Conservation (phyloP, 1,284 basidiomycete species). For the Microstroma glucosiphilum region DNA sequence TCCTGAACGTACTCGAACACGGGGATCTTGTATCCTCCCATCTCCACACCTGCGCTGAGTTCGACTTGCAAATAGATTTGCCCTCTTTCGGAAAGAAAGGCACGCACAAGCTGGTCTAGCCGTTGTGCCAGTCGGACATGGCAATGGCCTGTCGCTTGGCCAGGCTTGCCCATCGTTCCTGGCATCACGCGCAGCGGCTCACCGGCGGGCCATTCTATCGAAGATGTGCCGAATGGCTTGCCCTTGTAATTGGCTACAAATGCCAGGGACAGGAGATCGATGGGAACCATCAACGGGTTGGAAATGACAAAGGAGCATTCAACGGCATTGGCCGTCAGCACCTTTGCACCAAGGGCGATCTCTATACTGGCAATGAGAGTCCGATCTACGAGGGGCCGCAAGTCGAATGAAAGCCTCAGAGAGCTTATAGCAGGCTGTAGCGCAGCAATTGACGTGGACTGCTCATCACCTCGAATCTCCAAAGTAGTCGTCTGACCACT, state of each 20-base stretch:
- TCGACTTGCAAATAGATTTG: slow-evolving; percentile 34
- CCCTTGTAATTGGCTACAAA: slow-evolving; percentile 33
- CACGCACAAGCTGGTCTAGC: slow-evolving; percentile 30
- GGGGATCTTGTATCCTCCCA: slow-evolving; percentile 33
- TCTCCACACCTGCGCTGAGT: slow-evolving; percentile 26
- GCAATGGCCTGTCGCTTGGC: slow-evolving; percentile 19
- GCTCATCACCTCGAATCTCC: slow-evolving; percentile 33
- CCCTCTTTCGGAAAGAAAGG: slow-evolving; percentile 34
- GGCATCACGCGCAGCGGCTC: slow-evolving; percentile 24
- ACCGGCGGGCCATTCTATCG: slow-evolving; percentile 13
- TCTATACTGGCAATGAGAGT: slow-evolving; percentile 37
- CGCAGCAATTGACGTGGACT: slow-evolving; percentile 25
- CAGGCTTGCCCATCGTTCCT: slow-evolving; percentile 11
- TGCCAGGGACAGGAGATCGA: slow-evolving; percentile 28
- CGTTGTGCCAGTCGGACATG: slow-evolving; percentile 27
- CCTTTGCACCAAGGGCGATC: slow-evolving; percentile 31
- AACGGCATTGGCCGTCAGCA: slow-evolving; percentile 28
- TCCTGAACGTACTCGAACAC: slow-evolving; percentile 32
- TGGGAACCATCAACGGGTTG: slow-evolving; percentile 34
- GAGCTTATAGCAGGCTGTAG: slow-evolving; percentile 25
- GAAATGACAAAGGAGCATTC: slow-evolving; percentile 33
- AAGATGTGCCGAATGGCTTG: slow-evolving; percentile 31
- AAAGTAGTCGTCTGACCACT: slow-evolving; percentile 30
- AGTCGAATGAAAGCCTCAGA: slow-evolving; percentile 28
- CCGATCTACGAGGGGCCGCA: slow-evolving; percentile 33